phyloP scores from a whole-genome alignment of 176 grass and related monocot species.

The Bonia amplexicaulis region DNA sequence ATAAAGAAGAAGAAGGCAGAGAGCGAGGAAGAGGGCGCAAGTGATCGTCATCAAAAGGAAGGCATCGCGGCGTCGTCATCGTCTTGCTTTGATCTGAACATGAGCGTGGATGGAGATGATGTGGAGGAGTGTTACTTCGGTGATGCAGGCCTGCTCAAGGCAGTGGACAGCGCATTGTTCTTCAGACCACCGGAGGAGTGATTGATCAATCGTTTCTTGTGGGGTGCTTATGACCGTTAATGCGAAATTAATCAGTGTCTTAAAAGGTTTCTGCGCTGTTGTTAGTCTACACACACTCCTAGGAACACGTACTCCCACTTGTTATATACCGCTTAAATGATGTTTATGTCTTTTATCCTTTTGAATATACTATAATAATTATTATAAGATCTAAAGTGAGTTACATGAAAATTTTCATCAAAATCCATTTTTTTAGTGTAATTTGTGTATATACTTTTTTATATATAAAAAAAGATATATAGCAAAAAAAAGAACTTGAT shows the following conservation, averaged over 20 bases:
- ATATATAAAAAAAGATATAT: no score
- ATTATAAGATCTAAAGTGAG: no score
- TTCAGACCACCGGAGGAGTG: conserved; percentile 44
- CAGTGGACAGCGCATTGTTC: conserved; percentile 57
- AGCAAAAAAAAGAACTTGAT: no score
- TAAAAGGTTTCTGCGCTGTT: not conserved
- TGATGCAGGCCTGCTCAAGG: conserved; percentile 40
- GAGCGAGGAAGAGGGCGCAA: conserved; percentile 6
- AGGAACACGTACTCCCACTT: no score
- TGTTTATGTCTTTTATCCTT: no score
- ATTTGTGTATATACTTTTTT: no score
- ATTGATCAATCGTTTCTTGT: conserved; percentile 15
- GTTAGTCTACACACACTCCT: not conserved
- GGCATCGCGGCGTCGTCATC: not conserved
- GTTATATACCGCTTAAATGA: no score
- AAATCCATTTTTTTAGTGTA: no score
- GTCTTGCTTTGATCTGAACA: conserved; percentile 70
- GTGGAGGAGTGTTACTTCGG: conserved; percentile 32
- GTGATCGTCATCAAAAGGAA: not conserved
- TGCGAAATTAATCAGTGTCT: not conserved
- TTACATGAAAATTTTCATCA: no score
- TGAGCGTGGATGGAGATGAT: conserved; percentile 25
- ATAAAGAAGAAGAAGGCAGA: conserved; percentile 23
- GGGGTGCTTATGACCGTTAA: not conserved
- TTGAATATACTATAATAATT: no score